Base-by-base conservation (phyloP, 2,329 filamentous ascomycete genomes). In the Esteya vermicola region DNA sequence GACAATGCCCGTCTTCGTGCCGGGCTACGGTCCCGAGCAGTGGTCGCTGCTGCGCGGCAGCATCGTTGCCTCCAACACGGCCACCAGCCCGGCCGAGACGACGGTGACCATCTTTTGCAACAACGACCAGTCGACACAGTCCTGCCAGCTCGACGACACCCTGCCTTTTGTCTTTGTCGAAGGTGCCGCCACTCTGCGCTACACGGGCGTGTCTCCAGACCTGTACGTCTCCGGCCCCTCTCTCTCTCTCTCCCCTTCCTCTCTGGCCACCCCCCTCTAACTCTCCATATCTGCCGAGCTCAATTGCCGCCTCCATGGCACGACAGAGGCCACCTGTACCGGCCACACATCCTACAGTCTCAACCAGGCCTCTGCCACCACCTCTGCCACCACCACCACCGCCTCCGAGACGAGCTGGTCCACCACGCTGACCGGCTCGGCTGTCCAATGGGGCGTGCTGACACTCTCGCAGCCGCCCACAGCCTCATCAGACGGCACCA, bases 81-180 rank as follows among this genome's bases (percentile, higher is more conserved):
- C 16, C 10, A 28, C 19, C 26, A 20, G 31, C 41, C 33, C 14
- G 41, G 52, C 9, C 52, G 52, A 59, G 43, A 68, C 65, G 14
- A 61, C 62, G 20, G 68, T 65, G 45, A 68, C 65, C 42, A 62
- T 69, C 31, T 69, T 69, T 48, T 69, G 65, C n/a, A n/a, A n/a
- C 44, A 59, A 59, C 9, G 56, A 61, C 23, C 51, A 60, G 40
- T 56, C 57, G n/a, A 56, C 58, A 4, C 54, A 53, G 6, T 55
- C 54, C 7, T 69, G 65, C 50, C 58, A 61, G 40, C 52, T 69
- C 8, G 60, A 60, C 7, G 58, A 63, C 13, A 62, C 65, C 33
- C 58, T 68, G 27, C 65, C 66, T 5, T 68, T 68, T 45, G 47
- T 64, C 36, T 57, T 69, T 42, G 58, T 64, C 12, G 63, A 67